These are phyloP conservation scores for Marchantia polymorpha DNA, from an alignment of 225 moss, liverwort and hornwort species.

Conservation along the genomic window DNA sequence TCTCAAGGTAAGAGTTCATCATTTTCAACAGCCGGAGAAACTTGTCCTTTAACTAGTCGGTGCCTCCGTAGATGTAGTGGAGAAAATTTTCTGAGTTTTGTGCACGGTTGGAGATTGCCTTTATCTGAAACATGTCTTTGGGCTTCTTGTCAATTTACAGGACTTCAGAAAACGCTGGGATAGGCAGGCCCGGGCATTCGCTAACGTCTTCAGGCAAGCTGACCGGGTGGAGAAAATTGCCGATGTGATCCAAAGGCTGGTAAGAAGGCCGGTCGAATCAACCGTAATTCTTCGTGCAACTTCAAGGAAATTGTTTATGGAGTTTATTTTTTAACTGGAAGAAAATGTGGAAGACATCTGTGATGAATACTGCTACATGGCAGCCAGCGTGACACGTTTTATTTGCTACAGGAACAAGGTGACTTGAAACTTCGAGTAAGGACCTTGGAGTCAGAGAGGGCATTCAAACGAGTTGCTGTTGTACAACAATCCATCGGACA, in stretches of 20 bases:
- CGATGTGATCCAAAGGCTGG: conserved; percentile 77
- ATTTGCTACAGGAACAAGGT: conserved; percentile 78
- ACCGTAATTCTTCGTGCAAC: background rate
- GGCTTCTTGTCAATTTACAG: conserved; percentile 23
- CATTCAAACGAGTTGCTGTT: conserved; percentile 79
- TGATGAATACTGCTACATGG: background rate
- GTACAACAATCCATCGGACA: conserved; percentile 93
- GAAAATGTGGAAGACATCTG: background rate
- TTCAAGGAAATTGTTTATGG: background rate
- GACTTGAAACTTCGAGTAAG: conserved; percentile 94
- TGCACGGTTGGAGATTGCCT: background rate
- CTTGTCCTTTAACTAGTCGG: too few relatives aligned
- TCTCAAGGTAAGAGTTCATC: conserved; percentile 53
- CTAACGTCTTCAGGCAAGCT: conserved; percentile 81
- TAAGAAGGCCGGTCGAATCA: conserved; percentile 36
- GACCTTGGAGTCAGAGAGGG: conserved; percentile 91
- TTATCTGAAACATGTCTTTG: background rate
- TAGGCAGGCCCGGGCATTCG: conserved; percentile 82
- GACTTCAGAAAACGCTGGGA: conserved; percentile 85
- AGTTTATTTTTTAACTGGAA: too few relatives aligned
- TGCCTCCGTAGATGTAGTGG: too few relatives aligned
- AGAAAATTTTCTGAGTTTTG: background rate
- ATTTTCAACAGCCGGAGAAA: background rate
- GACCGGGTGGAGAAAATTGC: conserved; percentile 91
- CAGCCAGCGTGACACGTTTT: background rate